Evolutionary conservation across 2,329 filamentous ascomycete species (phyloP).

Genomic region (Colletotrichum scovillei): DNA sequence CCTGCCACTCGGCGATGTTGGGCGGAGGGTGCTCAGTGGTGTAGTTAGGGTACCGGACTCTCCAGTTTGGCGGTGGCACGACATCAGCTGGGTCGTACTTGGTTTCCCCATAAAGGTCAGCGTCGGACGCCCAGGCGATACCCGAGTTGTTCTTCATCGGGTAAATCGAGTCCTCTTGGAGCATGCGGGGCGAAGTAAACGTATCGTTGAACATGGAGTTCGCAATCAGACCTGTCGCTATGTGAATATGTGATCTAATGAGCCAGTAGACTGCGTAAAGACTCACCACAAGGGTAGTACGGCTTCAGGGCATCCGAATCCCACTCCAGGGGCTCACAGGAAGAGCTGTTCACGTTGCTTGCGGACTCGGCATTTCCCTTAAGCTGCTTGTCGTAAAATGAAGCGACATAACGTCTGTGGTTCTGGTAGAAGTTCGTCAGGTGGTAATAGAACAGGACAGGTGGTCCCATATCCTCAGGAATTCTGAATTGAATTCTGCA

Average conservation of each 20-base stretch:
- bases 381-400: constrained; percentile 85
- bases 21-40: constrained; percentile 73
- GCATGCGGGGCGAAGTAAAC: constrained; percentile 73
- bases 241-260: background rate
- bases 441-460: constrained; percentile 93
- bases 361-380: constrained; percentile 73
- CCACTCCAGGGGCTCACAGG: constrained; percentile 79
- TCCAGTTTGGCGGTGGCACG: constrained; percentile 89
- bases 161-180: constrained; percentile 67
- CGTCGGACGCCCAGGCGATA: constrained; percentile 90
- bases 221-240: constrained; percentile 75
- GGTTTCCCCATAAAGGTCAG: constrained; percentile 79
- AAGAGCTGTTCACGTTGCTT: constrained; percentile 71
- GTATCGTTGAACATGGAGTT: constrained; percentile 98
- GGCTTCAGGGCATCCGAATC: constrained; percentile 67
- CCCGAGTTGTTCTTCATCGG: constrained; percentile 78
- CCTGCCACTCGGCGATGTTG: constrained; percentile 79
- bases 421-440: constrained; percentile 99
- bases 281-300: constrained; percentile 84
- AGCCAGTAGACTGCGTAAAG: background rate
- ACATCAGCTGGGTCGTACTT: constrained; percentile 75
- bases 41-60: constrained; percentile 72
- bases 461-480: constrained; percentile 81
- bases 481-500: constrained; percentile 85
- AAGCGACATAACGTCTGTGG: constrained; percentile 94